Base-by-base conservation (phyloP, 192 early-diverging fungal genomes). In the Cetraspora pellucida region DNA sequence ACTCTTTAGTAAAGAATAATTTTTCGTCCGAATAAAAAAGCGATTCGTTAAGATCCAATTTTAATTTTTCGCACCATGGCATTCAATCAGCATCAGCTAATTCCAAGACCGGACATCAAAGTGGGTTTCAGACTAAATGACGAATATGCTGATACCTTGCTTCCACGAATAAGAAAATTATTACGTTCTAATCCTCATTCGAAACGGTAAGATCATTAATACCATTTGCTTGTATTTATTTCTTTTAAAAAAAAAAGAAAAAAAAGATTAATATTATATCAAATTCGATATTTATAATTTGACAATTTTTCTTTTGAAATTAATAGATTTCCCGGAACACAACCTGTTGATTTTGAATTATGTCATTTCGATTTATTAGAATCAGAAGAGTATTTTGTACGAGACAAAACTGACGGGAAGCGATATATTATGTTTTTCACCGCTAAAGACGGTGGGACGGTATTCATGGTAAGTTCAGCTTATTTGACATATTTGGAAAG, bases 341-440 rank as follows among this genome's bases (percentile, higher is more conserved):
- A 88, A 66, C 88, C 88, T 25, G 87, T 89, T 49, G 70, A 68
- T 27, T 89, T 89, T 49, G 83, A 81, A 49, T 19, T 57, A 66
- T 75, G 64, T 59, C 88, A 89, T 78, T 59, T 89, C 10, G 44
- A 67, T 21, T 58, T 74, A 16, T 60, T 89, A 14, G 84, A 85
- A 79, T 50, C 61, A 65, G 88, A 89, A 77, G 82, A 89, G 49
- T 89, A 89, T 77, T 89, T 88, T 81, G 88, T 89, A 46, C 82
- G 81, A 43, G 88, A 89, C 49, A 88, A 86, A 72, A 82, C 81
- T 31, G 80, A 88, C 65, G 88, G 86, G 44, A 55, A 80, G 52
- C 80, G 86, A 58, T 86, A 81, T 75, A 66, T 87, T 19, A 67
- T 87, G 63, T 81, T 87, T 69, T 49, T 44, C 75, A 47, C 67